Base-by-base conservation (phyloP, 208 protist species). In the Angomonas deanei region DNA sequence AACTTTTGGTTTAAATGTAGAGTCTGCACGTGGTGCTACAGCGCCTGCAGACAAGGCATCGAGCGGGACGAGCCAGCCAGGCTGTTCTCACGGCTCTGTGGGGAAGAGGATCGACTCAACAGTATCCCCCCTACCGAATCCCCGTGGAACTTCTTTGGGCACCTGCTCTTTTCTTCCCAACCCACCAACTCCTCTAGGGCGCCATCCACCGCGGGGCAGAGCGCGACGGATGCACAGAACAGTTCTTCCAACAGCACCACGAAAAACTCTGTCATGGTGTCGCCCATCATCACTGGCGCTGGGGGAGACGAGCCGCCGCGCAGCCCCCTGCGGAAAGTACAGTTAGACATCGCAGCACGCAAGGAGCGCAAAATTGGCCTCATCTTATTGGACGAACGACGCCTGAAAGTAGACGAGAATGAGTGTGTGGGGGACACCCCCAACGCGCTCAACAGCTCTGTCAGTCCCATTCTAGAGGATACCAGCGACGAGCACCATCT, bases 321-420 rank as follows among this genome's bases (percentile, higher is more conserved):
- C n/a, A n/a, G n/a, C n/a, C n/a, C n/a, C n/a, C 24, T 28, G 21
- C 26, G 59, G 32, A 15, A 56, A 17, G 27, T 3, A 10, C 30
- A 32, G 3, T 21, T 66, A 3, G 19, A 28, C 19, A 42, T 32
- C 28, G 21, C 28, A 6, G 48, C 53, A 19, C 48, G 46, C 23
- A 31, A 50, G 23, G 13, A 32, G 27, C 63, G 28, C n/a, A 68
- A 68, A 53, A 31, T 68, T 1, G 46, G 50, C 30, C n/a, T 68
- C 49, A 13, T 68, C 5, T 13, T 68, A 8, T 53, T 68, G 6
- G 63, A 68, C 27, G 63, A 68, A 36, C 63, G 63, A 19, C 19
- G 63, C 26, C 42, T 55, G 58, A 36, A 42, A 15, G 15, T 8
- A 42, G 11, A 15, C 36, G 15, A 42, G 15, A 15, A n/a, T n/a